Base-by-base conservation (phyloP, 176 grass and related monocot species). In the Triticum dicoccoides region DNA sequence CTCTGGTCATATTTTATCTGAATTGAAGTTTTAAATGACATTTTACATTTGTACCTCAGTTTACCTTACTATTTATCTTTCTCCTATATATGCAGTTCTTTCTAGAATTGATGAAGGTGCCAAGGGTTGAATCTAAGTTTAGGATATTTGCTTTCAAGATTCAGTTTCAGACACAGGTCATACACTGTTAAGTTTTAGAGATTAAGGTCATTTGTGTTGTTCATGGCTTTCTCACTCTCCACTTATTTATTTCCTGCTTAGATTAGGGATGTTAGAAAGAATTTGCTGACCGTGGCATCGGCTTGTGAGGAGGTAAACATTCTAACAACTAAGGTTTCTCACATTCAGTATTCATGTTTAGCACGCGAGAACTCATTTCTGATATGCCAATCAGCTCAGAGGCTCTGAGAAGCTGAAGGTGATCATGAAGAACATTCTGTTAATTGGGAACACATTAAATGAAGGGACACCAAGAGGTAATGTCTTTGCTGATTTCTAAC, bases 81-180 rank as follows among this genome's bases (percentile, higher is more conserved):
- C 3, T 30, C 10, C 0, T 18, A 33, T 76, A 33, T 76, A 35
- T 92, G 83, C 96, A 98, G 96, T 98, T 89, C 78, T 98, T 98
- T 80, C 79, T 98, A 87, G 93, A 95, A 85, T 87, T 98, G 85
- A 95, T 98, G 96, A 98, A 92, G 94, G 93, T 98, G 85, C 96
- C 96, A 78, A 87, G 96, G 76, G 84, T 98, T 83, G 96, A 98
- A 95, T 91, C 96, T 8, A 98, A 98, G 86, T 73, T 98, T 79
- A 87, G 82, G 59, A 91, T 98, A 87, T 98, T 98, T 47, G 63
- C 91, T 88, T 95, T 95, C 91, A 95, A 98, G 90, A 98, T 98
- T 88, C 96, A 94, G 72, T 98, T 98, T 87, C 88, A 59, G 21
- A 79, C 93, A 82, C 96, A 98, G 93, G 96, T 97, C 82, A 88